Conservation (phyloP, 1,139 yeast genomes). For the Entelexis sorbosivorans region DNA sequence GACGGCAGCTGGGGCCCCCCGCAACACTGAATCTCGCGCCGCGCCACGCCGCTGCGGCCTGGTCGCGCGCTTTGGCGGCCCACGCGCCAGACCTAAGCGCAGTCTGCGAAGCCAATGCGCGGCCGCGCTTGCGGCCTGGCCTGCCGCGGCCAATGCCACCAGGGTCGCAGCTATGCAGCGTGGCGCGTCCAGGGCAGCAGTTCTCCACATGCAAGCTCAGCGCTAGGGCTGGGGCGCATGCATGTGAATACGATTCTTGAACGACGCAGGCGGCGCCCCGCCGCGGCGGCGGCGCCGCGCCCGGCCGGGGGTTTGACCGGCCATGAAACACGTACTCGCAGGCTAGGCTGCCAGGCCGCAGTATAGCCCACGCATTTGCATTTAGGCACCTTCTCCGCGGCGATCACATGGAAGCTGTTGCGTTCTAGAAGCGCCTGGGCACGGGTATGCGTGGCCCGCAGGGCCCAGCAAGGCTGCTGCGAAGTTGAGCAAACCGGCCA, state of each 20-base stretch:
- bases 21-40: too few relatives aligned
- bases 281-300: neutral
- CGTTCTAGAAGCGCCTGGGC: slow-evolving; percentile 1
- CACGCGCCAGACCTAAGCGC: neutral
- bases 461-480: slow-evolving; percentile 2
- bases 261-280: neutral
- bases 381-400: neutral
- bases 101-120: neutral
- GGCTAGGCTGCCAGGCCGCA: too few relatives aligned
- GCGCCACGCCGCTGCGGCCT: too few relatives aligned
- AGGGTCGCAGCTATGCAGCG: neutral
- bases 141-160: neutral
- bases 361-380: too few relatives aligned
- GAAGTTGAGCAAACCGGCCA: neutral
- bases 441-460: neutral
- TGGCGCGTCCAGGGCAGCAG: slow-evolving; percentile 5
- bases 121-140: neutral
- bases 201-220: slow-evolving; percentile 1
- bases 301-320: neutral
- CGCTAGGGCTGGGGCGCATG: neutral
- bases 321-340: neutral
- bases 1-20: too few relatives aligned
- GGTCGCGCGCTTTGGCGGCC: too few relatives aligned
- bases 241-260: slow-evolving; percentile 1
- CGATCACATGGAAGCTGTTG: neutral